Base-by-base conservation (phyloP, 2,329 filamentous ascomycete species). In the Zalaria sp. region DNA sequence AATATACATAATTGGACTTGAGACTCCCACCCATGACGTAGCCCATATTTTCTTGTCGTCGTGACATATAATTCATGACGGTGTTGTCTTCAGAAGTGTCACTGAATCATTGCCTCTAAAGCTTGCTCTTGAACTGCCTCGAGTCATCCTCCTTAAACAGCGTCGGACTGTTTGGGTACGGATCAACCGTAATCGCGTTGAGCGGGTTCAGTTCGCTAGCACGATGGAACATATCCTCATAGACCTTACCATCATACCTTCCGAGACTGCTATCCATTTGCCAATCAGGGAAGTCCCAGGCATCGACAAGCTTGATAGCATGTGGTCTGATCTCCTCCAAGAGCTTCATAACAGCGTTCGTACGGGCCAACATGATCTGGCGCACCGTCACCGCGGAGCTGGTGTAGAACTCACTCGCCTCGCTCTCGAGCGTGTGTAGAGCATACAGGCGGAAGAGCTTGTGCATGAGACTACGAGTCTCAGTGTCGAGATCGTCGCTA, bases 261-360 rank as follows among this genome's bases (percentile, higher is more conserved):
- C 83, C 82, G 34, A 87, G 58, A 44, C 74, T 77, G 51, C 73
- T 79, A 56, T 87, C 81, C 2, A 87, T 69, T 51, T 83, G 79
- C 79, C 79, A 87, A 56, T 87, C 82, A 1, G 81, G 77, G 61
- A 87, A 83, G 46, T 75, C 73, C 83, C 82, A 87, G 0, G 78
- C 67, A 53, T 87, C 82, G 0, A 85, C 81, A 7, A 87, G 63
- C 7, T 74, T 61, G 9, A 87, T 69, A 1, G 82, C 80, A 54
- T 87, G 82, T 3, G 82, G 83, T 4, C 83, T 68, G 46, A 87
- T 76, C 47, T 84, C 78, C 44, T 79, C 75, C 4, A 87, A 66
- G 11, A 87, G 64, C 52, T 73, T 75, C 68, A 83, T 79, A 4
- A 83, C 78, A 5, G 74, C 70, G 55, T 73, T 81, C 1, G 74